phyloP scores from a whole-genome alignment of 1,139 yeast species.

The Lodderomyces beijingensis region DNA sequence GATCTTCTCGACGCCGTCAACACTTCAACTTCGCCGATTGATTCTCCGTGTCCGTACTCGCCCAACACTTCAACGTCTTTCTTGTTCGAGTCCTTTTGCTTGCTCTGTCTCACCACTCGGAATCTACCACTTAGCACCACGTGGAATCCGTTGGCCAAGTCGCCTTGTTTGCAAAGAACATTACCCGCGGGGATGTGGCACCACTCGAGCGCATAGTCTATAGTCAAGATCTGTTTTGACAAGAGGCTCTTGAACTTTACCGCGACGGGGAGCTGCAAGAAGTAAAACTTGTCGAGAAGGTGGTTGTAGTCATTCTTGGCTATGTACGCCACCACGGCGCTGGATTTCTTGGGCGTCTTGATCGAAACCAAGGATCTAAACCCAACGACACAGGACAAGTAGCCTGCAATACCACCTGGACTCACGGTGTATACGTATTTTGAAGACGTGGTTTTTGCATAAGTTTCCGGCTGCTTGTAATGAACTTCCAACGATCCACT shows the following conservation, averaged over 20 bases:
- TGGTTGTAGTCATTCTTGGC: slow-evolving; percentile 59
- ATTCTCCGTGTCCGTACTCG: slow-evolving; percentile 91
- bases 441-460: slow-evolving; percentile 15
- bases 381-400: slow-evolving; percentile 75
- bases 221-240: slow-evolving; percentile 61
- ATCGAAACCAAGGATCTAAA: slow-evolving; percentile 74
- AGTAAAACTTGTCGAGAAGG: slow-evolving; percentile 71
- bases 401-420: slow-evolving; percentile 87
- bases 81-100: slow-evolving; percentile 9
- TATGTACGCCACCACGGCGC: slow-evolving; percentile 66
- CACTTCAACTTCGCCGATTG: slow-evolving; percentile 93
- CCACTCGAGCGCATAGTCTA: slow-evolving; percentile 96
- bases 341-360: slow-evolving; percentile 48
- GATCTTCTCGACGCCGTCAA: slow-evolving; percentile 76
- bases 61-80: slow-evolving; percentile 47
- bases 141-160: slow-evolving; percentile 87
- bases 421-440: slow-evolving; percentile 50
- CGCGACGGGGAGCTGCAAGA: slow-evolving; percentile 74
- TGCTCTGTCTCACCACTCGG: slow-evolving; percentile 49
- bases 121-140: slow-evolving; percentile 87
- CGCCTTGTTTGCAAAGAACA: slow-evolving; percentile 74
- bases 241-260: slow-evolving; percentile 62
- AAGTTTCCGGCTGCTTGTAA: slow-evolving; percentile 22
- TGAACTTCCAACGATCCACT: slow-evolving; percentile 71
- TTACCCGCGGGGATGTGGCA: slow-evolving; percentile 85